These are phyloP conservation scores for Carex scoparia DNA, from an alignment of 176 grass and related monocot species.

Conservation along the genomic window DNA sequence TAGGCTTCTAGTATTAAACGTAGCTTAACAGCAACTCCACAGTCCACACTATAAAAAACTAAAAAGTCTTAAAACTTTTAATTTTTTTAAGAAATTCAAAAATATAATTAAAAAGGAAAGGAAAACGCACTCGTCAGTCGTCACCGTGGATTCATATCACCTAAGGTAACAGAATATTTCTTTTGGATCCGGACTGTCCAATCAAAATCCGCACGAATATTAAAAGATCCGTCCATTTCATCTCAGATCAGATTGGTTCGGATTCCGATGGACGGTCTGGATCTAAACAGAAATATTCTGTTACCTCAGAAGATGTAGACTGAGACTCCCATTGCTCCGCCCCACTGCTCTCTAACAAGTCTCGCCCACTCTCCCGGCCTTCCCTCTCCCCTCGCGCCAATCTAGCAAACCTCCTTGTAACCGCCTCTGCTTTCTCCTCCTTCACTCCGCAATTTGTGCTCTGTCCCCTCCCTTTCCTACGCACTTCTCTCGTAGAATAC, in stretches of 20 bases:
- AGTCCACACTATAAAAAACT: not conserved
- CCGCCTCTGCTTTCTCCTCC: not conserved
- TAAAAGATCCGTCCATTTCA: no score
- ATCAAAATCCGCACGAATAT: no score
- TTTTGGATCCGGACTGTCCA: no score
- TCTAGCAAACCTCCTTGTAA: not conserved
- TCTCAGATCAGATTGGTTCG: no score
- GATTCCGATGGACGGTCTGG: no score
- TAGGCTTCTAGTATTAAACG: conserved; percentile 16
- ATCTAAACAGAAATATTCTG: no score
- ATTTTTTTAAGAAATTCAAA: not conserved
- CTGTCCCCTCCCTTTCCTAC: not conserved
- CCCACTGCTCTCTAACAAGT: not conserved
- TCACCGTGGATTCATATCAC: no score
- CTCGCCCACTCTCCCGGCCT: not conserved
- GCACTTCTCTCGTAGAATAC: not conserved
- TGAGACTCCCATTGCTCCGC: not conserved
- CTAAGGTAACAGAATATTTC: no score
- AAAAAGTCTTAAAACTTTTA: not conserved
- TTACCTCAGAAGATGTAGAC: no score
- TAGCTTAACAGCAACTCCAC: conserved; percentile 27
- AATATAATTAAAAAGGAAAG: not conserved
- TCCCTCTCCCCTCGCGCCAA: not conserved
- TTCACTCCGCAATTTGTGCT: not conserved
- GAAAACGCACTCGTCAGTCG: not conserved